Evolutionary conservation across 805 yeast species (phyloP), one percentile per base, ranked within the genome.

Genomic region (Nakazawaea populi): DNA sequence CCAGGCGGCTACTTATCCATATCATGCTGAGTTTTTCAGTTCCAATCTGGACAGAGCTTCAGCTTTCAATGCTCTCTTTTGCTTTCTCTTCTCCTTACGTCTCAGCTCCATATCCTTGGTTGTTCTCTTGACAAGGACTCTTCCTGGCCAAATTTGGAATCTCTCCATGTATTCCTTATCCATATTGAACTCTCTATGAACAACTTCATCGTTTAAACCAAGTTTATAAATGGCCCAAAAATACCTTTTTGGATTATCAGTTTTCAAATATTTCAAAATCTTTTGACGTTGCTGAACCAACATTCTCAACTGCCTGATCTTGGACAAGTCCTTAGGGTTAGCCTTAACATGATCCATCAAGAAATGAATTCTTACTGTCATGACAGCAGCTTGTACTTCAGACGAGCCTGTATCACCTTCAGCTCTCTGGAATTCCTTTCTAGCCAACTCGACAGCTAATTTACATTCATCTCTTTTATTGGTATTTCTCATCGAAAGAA

Each of bases 401-500:
- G 96, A 82, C 1, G 96, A 88, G 3, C 96, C 97, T 1, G 97
- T 88, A 65, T 94, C 98, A 49, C 96, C 96, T 44, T 83, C 89
- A 56, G 77, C 75, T 60, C 96, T 76, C 58, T 81, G 83, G 67
- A 92, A 91, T 69, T 92, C 97, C 58, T 77, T 70, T 47, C 81
- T 75, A 1, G 97, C 97, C 44, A 85, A 65, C 44, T 69, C 69
- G 2, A 80, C 72, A 31, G 89, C 86, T 57, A 79, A 64, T 56
- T 80, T 79, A 60, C 76, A 72, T 52, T 74, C 72, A 55, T 87
- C 90, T 18, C 68, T 63, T 47, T 76, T 75, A 56, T 76, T 75
- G 29, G 94, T 76, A 67, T 91, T 91, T 66, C 77, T 83, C 69
- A 89, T 76, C 60, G 80, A 79, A 48, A 91, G 70, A 45, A 92